Conservation (phyloP, 2,329 filamentous ascomycete species). For the Trichoderma endophyticum region DNA sequence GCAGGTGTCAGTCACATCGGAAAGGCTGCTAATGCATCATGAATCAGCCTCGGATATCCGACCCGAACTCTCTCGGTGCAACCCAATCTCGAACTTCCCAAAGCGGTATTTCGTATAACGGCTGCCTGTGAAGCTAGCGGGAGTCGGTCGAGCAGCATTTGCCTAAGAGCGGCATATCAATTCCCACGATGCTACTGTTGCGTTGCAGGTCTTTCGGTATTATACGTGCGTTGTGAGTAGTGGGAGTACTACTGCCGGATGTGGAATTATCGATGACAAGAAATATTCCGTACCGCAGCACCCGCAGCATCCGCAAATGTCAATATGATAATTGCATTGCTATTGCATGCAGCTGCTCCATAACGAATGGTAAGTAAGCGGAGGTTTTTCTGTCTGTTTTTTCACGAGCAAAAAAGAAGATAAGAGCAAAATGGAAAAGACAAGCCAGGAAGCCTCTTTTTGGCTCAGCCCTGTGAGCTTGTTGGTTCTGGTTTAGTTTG, state of each 20-base stretch:
- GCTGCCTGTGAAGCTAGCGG: neutral
- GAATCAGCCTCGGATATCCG: neutral
- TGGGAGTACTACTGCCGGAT: neutral
- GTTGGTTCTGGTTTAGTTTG: neutral
- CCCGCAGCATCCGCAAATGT: neutral
- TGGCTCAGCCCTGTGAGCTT: neutral
- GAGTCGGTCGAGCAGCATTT: neutral
- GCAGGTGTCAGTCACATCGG: neutral
- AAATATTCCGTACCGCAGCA: neutral
- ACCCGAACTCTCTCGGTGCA: neutral
- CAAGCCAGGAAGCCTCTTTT: neutral
- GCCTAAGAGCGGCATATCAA: neutral
- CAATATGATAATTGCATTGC: neutral
- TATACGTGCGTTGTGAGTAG: neutral
- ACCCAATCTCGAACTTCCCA: neutral
- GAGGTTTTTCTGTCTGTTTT: neutral
- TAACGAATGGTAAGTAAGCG: neutral
- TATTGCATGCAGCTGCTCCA: neutral
- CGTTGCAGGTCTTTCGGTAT: neutral
- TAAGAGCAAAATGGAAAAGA: neutral
- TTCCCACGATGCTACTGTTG: neutral
- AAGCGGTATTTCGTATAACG: conserved; percentile 6
- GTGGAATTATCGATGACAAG: neutral
- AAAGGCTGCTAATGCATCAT: neutral
- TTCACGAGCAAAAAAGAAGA: neutral